Evolutionary conservation across 768 basidiomycete genomes (phyloP).

Genomic region (Hygrocybe coccinea): DNA sequence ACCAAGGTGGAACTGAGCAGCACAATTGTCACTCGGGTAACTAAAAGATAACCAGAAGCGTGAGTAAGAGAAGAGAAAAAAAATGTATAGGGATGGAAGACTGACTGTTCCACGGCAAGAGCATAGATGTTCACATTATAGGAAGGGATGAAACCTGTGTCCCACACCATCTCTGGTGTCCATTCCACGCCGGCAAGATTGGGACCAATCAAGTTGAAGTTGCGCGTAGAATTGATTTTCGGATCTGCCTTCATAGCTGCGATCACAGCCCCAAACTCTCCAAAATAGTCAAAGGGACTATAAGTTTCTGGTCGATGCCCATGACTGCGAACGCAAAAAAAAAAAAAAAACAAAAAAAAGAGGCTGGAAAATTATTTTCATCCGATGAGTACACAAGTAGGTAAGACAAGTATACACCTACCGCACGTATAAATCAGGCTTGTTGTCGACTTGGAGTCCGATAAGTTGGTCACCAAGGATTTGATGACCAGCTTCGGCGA

Average conservation of each 20-base stretch:
- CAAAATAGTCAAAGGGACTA: slow-evolving; percentile 30
- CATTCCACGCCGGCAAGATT: slow-evolving; percentile 31
- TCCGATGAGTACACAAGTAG: too few relatives aligned
- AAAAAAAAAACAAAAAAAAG: too few relatives aligned
- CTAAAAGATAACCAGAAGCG: too few relatives aligned
- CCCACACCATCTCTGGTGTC: slow-evolving; percentile 33
- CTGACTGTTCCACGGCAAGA: slow-evolving; percentile 42
- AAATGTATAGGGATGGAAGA: neutral
- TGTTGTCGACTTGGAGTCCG: slow-evolving; percentile 71
- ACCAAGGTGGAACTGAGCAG: slow-evolving; percentile 29
- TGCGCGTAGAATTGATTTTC: slow-evolving; percentile 25
- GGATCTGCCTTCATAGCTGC: slow-evolving; percentile 22
- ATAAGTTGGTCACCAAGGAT: slow-evolving; percentile 65
- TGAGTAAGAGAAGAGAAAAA: neutral
- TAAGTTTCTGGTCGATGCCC: slow-evolving; percentile 9
- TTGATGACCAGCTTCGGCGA: slow-evolving; percentile 56
- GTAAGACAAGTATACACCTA: too few relatives aligned
- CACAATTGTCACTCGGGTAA: slow-evolving; percentile 37
- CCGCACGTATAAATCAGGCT: slow-evolving; percentile 50
- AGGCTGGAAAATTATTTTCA: too few relatives aligned
- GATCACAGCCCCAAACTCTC: slow-evolving; percentile 39
- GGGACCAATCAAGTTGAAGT: slow-evolving; percentile 42
- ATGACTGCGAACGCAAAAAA: neutral
- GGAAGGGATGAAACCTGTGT: slow-evolving; percentile 34
- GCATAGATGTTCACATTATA: slow-evolving; percentile 26